These are phyloP conservation scores for Botrytis porri DNA, from an alignment of 2,329 filamentous ascomycete species.

Conservation along the genomic window DNA sequence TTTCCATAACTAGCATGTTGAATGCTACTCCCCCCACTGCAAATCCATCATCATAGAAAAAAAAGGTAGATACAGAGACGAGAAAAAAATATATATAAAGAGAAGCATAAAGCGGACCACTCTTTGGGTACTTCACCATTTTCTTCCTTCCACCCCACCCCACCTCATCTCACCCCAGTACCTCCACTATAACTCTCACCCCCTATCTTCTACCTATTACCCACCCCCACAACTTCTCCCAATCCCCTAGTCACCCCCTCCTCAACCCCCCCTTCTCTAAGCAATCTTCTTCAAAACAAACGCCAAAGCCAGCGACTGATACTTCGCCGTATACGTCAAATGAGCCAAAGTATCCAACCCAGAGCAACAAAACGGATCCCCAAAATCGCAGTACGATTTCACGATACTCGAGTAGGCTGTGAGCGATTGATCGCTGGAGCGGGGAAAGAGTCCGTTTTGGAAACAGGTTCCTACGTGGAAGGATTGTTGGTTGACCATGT, in stretches of 20 bases:
- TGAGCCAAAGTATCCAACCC: not conserved
- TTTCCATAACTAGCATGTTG: not conserved
- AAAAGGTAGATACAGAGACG: not conserved
- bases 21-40: not conserved
- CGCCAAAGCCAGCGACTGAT: not conserved
- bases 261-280: not conserved
- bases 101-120: not conserved
- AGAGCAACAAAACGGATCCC: constrained; percentile 1
- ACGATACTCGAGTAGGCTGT: not conserved
- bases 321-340: not conserved
- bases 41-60: not conserved
- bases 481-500: not conserved
- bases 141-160: not conserved
- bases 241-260: too few species aligned
- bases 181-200: not conserved
- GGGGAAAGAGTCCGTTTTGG: constrained; percentile 10
- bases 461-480: constrained; percentile 15
- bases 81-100: not conserved
- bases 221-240: too few species aligned
- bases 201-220: too few species aligned
- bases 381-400: constrained; percentile 8
- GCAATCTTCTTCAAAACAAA: constrained; percentile 7
- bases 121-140: too few species aligned
- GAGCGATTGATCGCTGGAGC: not conserved
- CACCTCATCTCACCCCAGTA: too few species aligned